Conservation (phyloP, 2,329 filamentous ascomycete genomes). For the Fusarium subtropicale region DNA sequence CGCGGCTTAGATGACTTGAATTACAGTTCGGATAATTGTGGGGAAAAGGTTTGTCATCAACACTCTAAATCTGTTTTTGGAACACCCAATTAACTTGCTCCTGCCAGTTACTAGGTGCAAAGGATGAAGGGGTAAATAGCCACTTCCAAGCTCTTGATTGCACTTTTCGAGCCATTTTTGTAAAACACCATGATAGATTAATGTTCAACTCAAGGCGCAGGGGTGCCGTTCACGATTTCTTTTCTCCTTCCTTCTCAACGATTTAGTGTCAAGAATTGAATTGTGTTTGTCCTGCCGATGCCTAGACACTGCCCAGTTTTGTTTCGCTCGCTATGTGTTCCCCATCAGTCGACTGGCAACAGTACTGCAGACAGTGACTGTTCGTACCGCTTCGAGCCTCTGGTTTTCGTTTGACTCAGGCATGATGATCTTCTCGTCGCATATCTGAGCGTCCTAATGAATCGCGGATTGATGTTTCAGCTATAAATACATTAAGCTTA, state of each 20-base stretch:
- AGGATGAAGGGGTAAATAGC: background rate
- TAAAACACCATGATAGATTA: slow-evolving; percentile 14
- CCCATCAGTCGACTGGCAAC: too few relatives aligned
- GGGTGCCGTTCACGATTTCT: slow-evolving; percentile 1
- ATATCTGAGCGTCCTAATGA: too few relatives aligned
- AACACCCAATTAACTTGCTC: background rate
- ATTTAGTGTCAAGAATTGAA: too few relatives aligned
- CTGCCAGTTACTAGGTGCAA: background rate
- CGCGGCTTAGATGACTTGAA: slow-evolving; percentile 42
- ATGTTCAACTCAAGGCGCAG: slow-evolving; percentile 7
- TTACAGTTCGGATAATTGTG: slow-evolving; percentile 5
- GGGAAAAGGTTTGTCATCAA: background rate
- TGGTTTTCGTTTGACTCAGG: too few relatives aligned
- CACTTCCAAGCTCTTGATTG: background rate
- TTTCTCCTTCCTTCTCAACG: background rate
- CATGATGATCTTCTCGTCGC: too few relatives aligned
- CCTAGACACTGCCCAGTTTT: background rate
- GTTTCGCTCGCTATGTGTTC: too few relatives aligned
- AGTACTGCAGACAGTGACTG: too few relatives aligned
- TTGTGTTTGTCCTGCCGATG: too few relatives aligned
- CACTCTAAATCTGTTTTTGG: background rate
- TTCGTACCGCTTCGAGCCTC: too few relatives aligned
- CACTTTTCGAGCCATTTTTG: slow-evolving; percentile 9
- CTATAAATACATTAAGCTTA: too few relatives aligned
- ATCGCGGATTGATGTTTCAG: too few relatives aligned